These are phyloP conservation scores for Exophiala aquamarina DNA, from an alignment of 2,329 filamentous ascomycete species.

Conservation along the genomic window DNA sequence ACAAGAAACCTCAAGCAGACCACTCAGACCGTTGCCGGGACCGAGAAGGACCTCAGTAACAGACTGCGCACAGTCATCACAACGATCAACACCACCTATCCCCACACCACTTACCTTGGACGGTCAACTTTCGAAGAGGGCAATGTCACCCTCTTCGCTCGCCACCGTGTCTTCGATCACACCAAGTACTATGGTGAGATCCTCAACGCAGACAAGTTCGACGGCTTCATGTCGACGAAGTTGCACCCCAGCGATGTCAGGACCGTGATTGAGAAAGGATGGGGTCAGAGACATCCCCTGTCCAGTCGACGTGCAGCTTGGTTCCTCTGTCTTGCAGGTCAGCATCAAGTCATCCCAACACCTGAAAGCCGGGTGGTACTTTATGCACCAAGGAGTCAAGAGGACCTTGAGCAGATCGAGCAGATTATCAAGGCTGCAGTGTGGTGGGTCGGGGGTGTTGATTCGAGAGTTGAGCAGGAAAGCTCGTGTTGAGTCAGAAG, in stretches of 20 bases:
- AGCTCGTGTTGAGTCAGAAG: background rate
- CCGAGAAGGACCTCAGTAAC: constrained; percentile 12
- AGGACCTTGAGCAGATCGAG: constrained; percentile 34
- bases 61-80: constrained; percentile 17
- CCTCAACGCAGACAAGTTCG: constrained; percentile 8
- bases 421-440: constrained; percentile 35
- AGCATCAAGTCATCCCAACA: background rate
- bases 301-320: constrained; percentile 17
- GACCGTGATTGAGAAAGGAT: constrained; percentile 70
- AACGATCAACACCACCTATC: constrained; percentile 7
- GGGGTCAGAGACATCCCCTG: constrained; percentile 68
- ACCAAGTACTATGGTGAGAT: constrained; percentile 24
- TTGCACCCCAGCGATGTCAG: constrained; percentile 76
- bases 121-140: constrained; percentile 23
- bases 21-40: constrained; percentile 11
- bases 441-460: constrained; percentile 26
- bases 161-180: constrained; percentile 20
- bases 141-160: constrained; percentile 16
- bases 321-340: constrained; percentile 2
- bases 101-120: constrained; percentile 18
- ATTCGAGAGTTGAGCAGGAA: constrained; percentile 14
- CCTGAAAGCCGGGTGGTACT: constrained; percentile 28
- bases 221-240: constrained; percentile 14
- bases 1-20: constrained; percentile 11
- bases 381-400: constrained; percentile 36